Evolutionary conservation across 2,329 filamentous ascomycete species (phyloP).

Genomic region (Alternaria triticina): DNA sequence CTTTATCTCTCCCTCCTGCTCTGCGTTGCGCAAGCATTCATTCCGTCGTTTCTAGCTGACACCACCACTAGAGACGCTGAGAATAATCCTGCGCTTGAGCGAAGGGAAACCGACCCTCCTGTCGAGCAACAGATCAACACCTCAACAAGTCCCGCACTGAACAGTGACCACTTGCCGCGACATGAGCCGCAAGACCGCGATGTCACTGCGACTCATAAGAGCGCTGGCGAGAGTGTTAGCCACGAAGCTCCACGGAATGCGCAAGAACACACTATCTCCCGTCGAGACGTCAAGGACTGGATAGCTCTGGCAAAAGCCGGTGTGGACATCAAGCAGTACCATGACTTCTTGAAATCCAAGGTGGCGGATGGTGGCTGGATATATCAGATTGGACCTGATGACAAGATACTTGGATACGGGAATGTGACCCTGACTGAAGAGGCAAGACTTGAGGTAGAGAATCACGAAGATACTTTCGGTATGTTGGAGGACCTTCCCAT

Average conservation of each 20-base stretch:
- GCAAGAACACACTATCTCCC: not conserved
- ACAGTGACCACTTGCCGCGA: not conserved
- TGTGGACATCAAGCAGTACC: fast-evolving
- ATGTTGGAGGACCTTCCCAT: not conserved
- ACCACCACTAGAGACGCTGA: fast-evolving
- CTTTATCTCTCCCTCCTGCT: not conserved
- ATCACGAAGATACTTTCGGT: not conserved
- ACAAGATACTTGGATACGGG: not conserved
- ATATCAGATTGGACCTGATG: not conserved
- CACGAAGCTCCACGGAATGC: fast-evolving
- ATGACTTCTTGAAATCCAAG: not conserved
- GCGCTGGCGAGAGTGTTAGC: not conserved
- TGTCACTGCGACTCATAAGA: fast-evolving
- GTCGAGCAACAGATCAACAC: not conserved
- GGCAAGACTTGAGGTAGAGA: fast-evolving
- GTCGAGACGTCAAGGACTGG: not conserved
- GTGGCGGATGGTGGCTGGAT: fast-evolving
- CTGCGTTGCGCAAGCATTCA: not conserved
- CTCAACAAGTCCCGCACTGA: not conserved
- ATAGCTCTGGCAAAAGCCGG: not conserved
- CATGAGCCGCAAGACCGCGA: not conserved
- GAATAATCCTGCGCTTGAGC: not conserved
- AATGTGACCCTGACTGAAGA: fast-evolving
- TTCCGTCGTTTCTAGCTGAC: not conserved
- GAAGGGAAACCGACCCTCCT: not conserved